Percentiles rank a stretch among this genome's conserved stretches.
Conservation (phyloP, 148 eudicot species). For the Beta vulgaris region DNA sequence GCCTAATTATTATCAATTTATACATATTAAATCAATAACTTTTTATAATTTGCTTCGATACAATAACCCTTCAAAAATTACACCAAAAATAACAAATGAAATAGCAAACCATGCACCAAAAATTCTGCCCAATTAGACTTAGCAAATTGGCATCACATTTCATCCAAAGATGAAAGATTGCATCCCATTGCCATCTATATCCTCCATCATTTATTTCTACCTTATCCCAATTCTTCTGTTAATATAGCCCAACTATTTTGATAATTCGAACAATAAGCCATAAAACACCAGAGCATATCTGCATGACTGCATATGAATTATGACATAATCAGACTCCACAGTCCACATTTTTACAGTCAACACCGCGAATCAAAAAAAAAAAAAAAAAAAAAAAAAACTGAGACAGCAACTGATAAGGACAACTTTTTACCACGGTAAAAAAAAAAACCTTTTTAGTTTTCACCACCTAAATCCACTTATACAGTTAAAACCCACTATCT, state of each 20-base stretch:
- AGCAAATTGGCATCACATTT: not conserved
- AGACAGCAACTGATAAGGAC: not conserved
- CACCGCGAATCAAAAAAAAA: not conserved
- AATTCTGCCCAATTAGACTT: not conserved
- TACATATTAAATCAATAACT: too few relatives aligned
- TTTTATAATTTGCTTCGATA: too few relatives aligned
- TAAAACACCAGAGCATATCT: too few relatives aligned
- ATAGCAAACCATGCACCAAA: too few relatives aligned
- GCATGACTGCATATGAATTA: too few relatives aligned
- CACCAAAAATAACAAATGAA: too few relatives aligned
- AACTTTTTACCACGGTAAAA: not conserved
- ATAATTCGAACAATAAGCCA: not conserved
- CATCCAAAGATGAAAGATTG: not conserved
- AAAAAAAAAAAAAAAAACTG: not conserved
- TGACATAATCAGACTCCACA: constrained; percentile 7
- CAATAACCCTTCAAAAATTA: too few relatives aligned
- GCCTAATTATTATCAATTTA: too few relatives aligned
- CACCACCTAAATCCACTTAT: not conserved
- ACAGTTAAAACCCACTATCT: not conserved
- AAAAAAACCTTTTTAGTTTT: too few relatives aligned
- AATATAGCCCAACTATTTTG: too few relatives aligned
- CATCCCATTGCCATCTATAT: not conserved
- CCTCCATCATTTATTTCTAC: constrained; percentile 8
- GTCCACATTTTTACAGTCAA: not conserved
- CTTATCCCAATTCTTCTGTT: constrained; percentile 6